A percentile compares a stretch with the other conserved stretches of the same genome.
Conservation (phyloP, 2,329 filamentous ascomycete species). For the Talaromyces sp. region DNA sequence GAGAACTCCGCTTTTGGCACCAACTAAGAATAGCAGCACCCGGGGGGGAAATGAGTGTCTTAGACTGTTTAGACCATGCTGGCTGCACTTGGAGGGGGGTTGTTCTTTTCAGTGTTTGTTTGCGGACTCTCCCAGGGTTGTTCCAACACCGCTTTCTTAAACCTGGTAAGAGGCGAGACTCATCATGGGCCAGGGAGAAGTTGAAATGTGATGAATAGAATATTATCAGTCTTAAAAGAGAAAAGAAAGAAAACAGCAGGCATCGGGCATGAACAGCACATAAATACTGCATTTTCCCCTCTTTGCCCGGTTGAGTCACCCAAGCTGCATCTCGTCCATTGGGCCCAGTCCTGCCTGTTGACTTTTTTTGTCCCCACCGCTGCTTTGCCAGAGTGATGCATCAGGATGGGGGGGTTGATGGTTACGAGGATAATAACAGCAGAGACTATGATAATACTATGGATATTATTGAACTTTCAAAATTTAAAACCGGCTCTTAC, state of each 20-base stretch:
- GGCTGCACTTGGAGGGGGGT: too few relatives aligned
- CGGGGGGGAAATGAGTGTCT: not conserved
- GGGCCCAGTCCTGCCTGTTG: not conserved
- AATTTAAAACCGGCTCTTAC: too few relatives aligned
- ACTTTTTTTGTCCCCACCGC: slow-evolving; percentile 2
- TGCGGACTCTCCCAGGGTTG: too few relatives aligned
- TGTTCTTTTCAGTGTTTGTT: too few relatives aligned
- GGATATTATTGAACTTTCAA: not conserved
- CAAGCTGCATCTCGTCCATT: not conserved
- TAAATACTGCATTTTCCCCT: slow-evolving; percentile 2
- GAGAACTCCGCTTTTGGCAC: not conserved
- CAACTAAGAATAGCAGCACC: not conserved
- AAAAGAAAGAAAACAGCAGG: not conserved
- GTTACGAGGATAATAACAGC: too few relatives aligned
- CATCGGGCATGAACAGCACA: too few relatives aligned
- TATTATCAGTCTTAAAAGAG: not conserved
- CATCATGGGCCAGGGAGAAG: not conserved
- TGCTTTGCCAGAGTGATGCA: not conserved
- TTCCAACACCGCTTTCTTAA: too few relatives aligned
- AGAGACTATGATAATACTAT: not conserved
- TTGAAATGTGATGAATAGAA: too few relatives aligned
- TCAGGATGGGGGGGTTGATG: too few relatives aligned
- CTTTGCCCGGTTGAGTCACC: not conserved
- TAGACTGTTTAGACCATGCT: too few relatives aligned
- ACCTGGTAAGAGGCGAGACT: not conserved